Base-by-base conservation (phyloP, 805 yeast genomes). In the Candida oleophila region DNA sequence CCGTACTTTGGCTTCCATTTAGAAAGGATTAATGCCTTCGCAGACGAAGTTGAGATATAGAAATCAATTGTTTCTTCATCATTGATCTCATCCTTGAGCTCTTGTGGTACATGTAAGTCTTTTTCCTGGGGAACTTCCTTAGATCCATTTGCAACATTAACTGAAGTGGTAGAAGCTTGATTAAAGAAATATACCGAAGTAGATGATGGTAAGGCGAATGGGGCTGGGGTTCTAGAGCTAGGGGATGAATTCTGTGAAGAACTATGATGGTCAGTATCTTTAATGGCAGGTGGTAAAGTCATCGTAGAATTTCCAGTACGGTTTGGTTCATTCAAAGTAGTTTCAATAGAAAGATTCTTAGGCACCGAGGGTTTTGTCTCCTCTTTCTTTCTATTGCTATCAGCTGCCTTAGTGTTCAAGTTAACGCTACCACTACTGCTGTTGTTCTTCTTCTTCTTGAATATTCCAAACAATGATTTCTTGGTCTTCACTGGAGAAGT, bases 121-220 rank as follows among this genome's bases (percentile, higher is more conserved):
- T 53, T 56, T 32, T 61, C 65, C 12, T 46, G 22, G 18, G 39
- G 39, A 22, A 36, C 4, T 4, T 15, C 4, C 2, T 33, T 33
- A 15, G 43, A 21, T 22, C 45, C 47, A 21, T 44, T 41, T 4
- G 43, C 25, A 3, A 50, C 36, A 12, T 35, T 18, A 9, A 35
- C n/a, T 14, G 43, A 49, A 3, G 50, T 41, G 4, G 48, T 28
- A 2, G 58, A 49, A 8, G 42, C 55, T n/a, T 57, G 67, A 44
- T 67, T 70, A 57, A 71, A 71, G 51, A 69, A 72, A 42, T 68
- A 60, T 22, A 61, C 63, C 0, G 76, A 69, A 0, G 75, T 68
- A 1, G 76, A 71, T 3, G 73, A 65, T 1, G 77, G 77, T 51
- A 71, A 60, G n/a, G 76, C 76, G 58, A 72, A 72, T 7, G 77